Conservation (phyloP, 768 basidiomycete genomes). For the Serendipita sp. region DNA sequence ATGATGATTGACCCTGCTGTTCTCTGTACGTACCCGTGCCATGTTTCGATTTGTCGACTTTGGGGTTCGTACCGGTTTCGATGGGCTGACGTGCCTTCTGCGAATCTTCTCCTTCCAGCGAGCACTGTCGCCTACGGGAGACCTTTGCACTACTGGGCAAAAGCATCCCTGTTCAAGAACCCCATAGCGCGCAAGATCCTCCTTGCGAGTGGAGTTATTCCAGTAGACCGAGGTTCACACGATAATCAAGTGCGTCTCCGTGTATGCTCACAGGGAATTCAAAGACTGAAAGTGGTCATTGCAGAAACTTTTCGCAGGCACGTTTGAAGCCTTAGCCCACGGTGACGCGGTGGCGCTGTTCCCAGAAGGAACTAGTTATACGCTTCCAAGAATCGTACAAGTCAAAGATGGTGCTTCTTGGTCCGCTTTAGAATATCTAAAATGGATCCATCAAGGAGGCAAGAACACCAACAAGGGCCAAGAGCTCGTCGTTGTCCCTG, state of each 20-base stretch:
- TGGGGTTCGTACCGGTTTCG: slow-evolving; percentile 7
- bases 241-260: slow-evolving; percentile 79
- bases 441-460: slow-evolving; percentile 51
- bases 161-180: slow-evolving; percentile 64
- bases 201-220: slow-evolving; percentile 87
- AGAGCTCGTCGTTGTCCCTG: slow-evolving; percentile 57
- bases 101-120: slow-evolving; percentile 28
- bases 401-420: slow-evolving; percentile 80
- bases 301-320: slow-evolving; percentile 26
- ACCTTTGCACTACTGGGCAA: slow-evolving; percentile 86
- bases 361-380: slow-evolving; percentile 38
- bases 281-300: slow-evolving; percentile 22
- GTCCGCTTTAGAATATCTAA: slow-evolving; percentile 85
- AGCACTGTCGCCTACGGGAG: slow-evolving; percentile 67
- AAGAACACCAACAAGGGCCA: slow-evolving; percentile 22
- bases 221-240: slow-evolving; percentile 87
- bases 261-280: neutral
- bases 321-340: slow-evolving; percentile 22
- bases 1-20: slow-evolving; percentile 86
- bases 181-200: slow-evolving; percentile 59
- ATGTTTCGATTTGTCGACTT: neutral
- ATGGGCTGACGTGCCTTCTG: slow-evolving; percentile 14
- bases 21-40: slow-evolving; percentile 40
- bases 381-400: slow-evolving; percentile 83
- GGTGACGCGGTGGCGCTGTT: neutral